Base-by-base conservation (phyloP, 495 filamentous ascomycete species). In the Lepraria neglecta region DNA sequence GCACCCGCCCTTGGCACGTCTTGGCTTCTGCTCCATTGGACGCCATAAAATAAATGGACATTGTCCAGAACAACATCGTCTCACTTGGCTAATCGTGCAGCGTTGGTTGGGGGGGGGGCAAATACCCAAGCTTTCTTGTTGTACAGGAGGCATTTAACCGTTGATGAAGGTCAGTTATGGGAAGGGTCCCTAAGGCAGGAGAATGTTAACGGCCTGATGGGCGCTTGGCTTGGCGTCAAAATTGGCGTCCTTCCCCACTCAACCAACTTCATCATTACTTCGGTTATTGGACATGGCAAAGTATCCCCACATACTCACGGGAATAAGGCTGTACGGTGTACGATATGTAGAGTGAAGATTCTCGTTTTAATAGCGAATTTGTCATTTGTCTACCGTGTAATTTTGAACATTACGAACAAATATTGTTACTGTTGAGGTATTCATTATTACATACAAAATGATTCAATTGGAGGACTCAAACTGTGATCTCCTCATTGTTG, bases 401-500 rank as follows among this genome's bases (percentile, higher is more conserved):
- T 0, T 38, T 12, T 38, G 6, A 2, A 6, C 12, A 12, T 24
- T 38, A 38, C 35, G 12, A 15, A 12, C 7, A 27, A 38, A 11
- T 59, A 35, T 3, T 40, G 14, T 33, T 24, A 42, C 33, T 40
- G 27, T 10, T 24, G 24, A 24, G 1, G 24, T 24, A 2, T 24
- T 2, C 2, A 24, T 24, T 24, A 14, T 45, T 53, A 43, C 35
- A n/a, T 42, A 40, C 47, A 43, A 45, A 1, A 53, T 60, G 58
- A 35, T 60, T 45, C 47, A 60, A 45, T 53, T 44, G 31, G 27
- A 62, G 28, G 59, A 62, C 10, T 65, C 54, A 30, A 44, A 47
- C 14, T 65, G 64, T 42, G 80, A 83, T 62, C 70, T 82, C 1
- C 71, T 88, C 55, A 82, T 87, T 35, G 70, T 87, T 27, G 86